Conservation (phyloP, 768 basidiomycete species). For the Xerocomellus amylosporus region DNA sequence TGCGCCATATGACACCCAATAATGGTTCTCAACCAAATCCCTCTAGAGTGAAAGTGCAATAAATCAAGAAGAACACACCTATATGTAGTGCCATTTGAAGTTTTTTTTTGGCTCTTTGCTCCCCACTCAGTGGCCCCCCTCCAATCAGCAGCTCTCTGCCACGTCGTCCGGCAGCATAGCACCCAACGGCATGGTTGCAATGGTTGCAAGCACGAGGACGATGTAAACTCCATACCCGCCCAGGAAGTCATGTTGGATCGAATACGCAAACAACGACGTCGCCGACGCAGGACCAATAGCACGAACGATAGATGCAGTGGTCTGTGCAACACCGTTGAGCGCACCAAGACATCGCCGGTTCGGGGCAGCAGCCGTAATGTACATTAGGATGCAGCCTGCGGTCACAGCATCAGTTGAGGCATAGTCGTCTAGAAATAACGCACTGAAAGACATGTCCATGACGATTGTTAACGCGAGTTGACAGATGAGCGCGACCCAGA, state of each 20-base stretch:
- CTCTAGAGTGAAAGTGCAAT: constrained; percentile 1
- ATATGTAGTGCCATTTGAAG: background rate
- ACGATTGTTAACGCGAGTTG: constrained; percentile 23
- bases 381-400: constrained; percentile 67
- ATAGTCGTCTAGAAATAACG: constrained; percentile 3
- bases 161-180: constrained; percentile 23
- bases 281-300: constrained; percentile 34
- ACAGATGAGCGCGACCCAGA: constrained; percentile 29
- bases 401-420: constrained; percentile 2
- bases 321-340: constrained; percentile 52
- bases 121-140: background rate
- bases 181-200: constrained; percentile 19
- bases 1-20: background rate
- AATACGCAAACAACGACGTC: constrained; percentile 38
- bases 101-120: background rate
- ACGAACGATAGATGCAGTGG: constrained; percentile 29
- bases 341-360: constrained; percentile 66
- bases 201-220: constrained; percentile 17
- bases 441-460: constrained; percentile 36
- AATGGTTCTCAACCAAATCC: background rate
- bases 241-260: constrained; percentile 34
- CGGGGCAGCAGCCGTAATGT: constrained; percentile 63
- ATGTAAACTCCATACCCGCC: constrained; percentile 38
- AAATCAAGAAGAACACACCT: constrained; percentile 16
- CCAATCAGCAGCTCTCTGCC: constrained; percentile 15